These are phyloP conservation scores for Colletotrichum musicola DNA, from an alignment of 2,329 filamentous ascomycete species.

Conservation along the genomic window DNA sequence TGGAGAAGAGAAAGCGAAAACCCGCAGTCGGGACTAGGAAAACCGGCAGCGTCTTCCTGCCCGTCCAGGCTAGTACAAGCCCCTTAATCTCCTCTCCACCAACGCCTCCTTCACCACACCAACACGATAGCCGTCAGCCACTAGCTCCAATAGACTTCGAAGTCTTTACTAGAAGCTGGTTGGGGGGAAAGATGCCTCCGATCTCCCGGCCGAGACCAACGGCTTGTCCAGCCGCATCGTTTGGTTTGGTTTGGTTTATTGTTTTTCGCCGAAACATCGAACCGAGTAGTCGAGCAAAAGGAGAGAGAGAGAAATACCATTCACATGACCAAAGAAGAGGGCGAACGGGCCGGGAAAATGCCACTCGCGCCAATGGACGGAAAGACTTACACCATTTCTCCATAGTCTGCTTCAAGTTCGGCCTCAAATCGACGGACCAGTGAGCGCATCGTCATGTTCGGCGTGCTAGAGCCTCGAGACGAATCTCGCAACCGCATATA, in stretches of 20 bases:
- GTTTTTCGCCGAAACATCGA: not conserved
- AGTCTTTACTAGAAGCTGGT: not conserved
- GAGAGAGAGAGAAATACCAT: not conserved
- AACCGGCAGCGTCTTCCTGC: not conserved
- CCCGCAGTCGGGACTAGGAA: not conserved
- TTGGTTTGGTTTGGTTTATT: too few relatives aligned
- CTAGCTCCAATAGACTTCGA: not conserved
- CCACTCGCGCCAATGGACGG: not conserved
- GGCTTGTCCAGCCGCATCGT: not conserved
- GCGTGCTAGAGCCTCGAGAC: not conserved
- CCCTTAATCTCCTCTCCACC: slow-evolving; percentile 3
- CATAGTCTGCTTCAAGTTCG: not conserved
- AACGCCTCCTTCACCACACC: slow-evolving; percentile 12
- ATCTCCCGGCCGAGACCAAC: not conserved
- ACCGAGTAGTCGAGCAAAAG: slow-evolving; percentile 1
- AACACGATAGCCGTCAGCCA: slow-evolving; percentile 4
- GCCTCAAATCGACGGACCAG: not conserved
- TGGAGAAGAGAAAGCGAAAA: not conserved
- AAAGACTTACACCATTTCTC: not conserved
- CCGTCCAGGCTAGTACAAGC: slow-evolving; percentile 4
- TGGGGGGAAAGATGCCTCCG: not conserved
- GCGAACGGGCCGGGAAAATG: not conserved
- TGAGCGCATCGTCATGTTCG: not conserved
- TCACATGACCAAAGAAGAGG: not conserved
- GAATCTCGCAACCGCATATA: not conserved